Evolutionary conservation across 2,329 filamentous ascomycete genomes (phyloP).

Genomic region (Verticillium nonalfalfae): DNA sequence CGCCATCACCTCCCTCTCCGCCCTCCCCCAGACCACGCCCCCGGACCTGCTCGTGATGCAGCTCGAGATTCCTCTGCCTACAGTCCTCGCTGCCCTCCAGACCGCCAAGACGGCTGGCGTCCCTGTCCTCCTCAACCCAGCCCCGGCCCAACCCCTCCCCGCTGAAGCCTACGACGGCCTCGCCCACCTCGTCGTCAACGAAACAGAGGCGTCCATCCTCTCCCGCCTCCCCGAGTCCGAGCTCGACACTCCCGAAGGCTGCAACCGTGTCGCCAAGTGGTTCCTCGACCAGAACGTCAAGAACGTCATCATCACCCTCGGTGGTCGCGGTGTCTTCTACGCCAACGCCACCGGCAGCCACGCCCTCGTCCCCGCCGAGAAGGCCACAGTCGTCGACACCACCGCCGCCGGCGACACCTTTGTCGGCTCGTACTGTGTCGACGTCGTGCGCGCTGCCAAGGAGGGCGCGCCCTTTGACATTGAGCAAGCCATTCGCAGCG

Average conservation of each 20-base stretch:
- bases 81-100: conserved; percentile 55
- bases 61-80: conserved; percentile 66
- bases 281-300: conserved; percentile 66
- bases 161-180: conserved; percentile 59
- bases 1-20: conserved; percentile 24
- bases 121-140: conserved; percentile 77
- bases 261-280: conserved; percentile 40
- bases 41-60: conserved; percentile 68
- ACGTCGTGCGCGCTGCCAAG: conserved; percentile 47
- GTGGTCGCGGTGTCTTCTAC: conserved; percentile 71
- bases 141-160: conserved; percentile 66
- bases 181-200: conserved; percentile 80
- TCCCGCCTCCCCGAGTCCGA: conserved; percentile 46
- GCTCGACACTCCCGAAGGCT: conserved; percentile 37
- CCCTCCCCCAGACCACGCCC: conserved; percentile 15
- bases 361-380: conserved; percentile 54
- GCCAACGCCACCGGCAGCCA: conserved; percentile 34
- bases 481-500: conserved; percentile 49
- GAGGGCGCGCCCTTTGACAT: conserved; percentile 38
- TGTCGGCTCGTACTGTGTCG: conserved; percentile 78
- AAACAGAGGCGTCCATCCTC: conserved; percentile 78
- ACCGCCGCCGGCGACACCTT: conserved; percentile 95
- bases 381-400: conserved; percentile 79
- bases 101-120: conserved; percentile 41
- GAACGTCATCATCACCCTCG: conserved; percentile 80